Evolutionary conservation across 192 early-diverging fungal genomes (phyloP), one percentile per base, ranked within the genome.

Genomic region (Allomyces macrogynus): DNA sequence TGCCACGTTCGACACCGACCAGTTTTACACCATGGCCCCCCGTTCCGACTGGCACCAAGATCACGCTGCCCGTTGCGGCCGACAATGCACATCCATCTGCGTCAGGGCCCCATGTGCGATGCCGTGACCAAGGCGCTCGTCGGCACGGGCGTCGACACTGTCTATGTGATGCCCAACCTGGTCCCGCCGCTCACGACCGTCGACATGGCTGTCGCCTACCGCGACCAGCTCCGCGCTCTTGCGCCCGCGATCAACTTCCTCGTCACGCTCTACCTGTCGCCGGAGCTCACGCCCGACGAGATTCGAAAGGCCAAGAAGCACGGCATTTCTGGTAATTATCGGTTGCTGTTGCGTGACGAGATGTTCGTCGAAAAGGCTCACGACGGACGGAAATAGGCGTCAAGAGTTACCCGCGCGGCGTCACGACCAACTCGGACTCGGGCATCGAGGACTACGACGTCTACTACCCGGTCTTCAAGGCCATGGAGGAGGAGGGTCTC

Each of bases 131-230:
- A 91, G 20, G 75, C 80, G 61, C 78, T 99, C 18, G 71, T 75
- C 61, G 76, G 80, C 66, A 87, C 88, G 60, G 93, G 95, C 54
- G 82, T 93, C 62, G 79, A 82, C 26, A 83, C 89, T 16, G 92
- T 87, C 22, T 90, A 90, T 63, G 88, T 95, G 54, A 99, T 99
- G 93, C 95, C 95, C 65, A 98, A 98, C 73, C 74, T 96, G 62
- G 83, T 87, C 61, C 93, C 95, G 23, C 90, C 93, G 1, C 84
- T 98, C 66, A 86, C 84, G 16, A 90, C 78, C 23, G 89, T 91
- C 10, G 84, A 89, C 22, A 81, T 87, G 80, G 95, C 92, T 22
- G 71, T 95, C 4, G 81, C 80, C 18, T 98, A 98, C 75, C 87
- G 87, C 66, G 69, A 69, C 32, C 69, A 91, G 69, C 80, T 98